These are phyloP conservation scores for Acacia melanoxylon DNA, from an alignment of 306 rosid species.

Conservation along the genomic window DNA sequence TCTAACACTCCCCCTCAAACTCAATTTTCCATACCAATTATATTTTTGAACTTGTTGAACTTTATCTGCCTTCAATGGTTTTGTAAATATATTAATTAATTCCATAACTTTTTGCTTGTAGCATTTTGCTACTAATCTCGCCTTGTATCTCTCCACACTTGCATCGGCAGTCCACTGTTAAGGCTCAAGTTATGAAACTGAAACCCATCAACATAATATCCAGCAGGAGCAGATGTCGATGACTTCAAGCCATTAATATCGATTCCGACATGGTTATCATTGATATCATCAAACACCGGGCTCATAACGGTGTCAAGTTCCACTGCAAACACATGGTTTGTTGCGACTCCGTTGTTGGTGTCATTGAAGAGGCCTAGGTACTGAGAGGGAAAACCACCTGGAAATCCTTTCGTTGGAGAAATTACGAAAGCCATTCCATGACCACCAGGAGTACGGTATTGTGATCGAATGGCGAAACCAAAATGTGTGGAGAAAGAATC, in stretches of 20 bases:
- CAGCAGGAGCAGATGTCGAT: constrained; percentile 34
- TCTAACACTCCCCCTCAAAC: too few relatives aligned
- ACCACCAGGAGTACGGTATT: background rate
- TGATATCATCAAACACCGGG: constrained; percentile 44
- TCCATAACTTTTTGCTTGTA: too few relatives aligned
- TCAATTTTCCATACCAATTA: too few relatives aligned
- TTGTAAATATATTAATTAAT: too few relatives aligned
- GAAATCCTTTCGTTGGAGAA: constrained; percentile 52
- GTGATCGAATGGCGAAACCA: background rate
- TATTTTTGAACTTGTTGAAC: too few relatives aligned
- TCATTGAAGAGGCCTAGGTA: constrained; percentile 58
- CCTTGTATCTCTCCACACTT: too few relatives aligned
- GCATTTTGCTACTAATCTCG: too few relatives aligned
- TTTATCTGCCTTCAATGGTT: too few relatives aligned
- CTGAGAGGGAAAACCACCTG: constrained; percentile 33
- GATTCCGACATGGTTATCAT: constrained; percentile 51
- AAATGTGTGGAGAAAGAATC: background rate
- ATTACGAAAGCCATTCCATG: constrained; percentile 23
- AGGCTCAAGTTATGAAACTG: constrained; percentile 39
- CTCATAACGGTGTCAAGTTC: constrained; percentile 56
- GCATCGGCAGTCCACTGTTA: constrained; percentile 48
- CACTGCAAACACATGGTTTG: constrained; percentile 50
- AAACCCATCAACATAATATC: constrained; percentile 23
- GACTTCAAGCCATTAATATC: background rate
- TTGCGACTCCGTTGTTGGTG: constrained; percentile 37